A percentile compares a stretch with the other conserved stretches of the same genome.
phyloP scores from a whole-genome alignment of 345 rosid genomes.

The Populus alba region DNA sequence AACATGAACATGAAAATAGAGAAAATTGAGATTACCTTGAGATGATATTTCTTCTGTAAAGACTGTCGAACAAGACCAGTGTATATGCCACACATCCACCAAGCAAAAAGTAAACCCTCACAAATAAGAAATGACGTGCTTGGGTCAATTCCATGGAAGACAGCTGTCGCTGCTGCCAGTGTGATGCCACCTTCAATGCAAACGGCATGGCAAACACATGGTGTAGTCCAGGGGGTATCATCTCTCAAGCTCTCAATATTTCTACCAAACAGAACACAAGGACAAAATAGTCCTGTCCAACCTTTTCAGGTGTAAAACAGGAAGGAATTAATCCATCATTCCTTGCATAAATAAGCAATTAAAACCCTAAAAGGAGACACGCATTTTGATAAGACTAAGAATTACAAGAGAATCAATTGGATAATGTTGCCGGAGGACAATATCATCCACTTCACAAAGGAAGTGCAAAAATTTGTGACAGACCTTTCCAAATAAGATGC shows the following conservation, averaged over 20 bases:
- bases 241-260: constrained; percentile 75
- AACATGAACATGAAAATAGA: not conserved
- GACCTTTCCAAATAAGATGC: not conserved
- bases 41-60: constrained; percentile 86
- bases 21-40: constrained; percentile 49
- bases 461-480: not conserved
- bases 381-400: not conserved
- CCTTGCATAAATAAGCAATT: not conserved
- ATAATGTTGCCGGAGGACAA: not conserved
- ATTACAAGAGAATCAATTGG: not conserved
- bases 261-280: constrained; percentile 87
- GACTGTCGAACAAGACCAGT: constrained; percentile 78
- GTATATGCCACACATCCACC: constrained; percentile 99
- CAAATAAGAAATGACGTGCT: constrained; percentile 70
- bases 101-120: constrained; percentile 86
- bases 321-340: not conserved
- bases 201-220: constrained; percentile 79
- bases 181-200: constrained; percentile 88
- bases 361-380: not conserved
- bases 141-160: constrained; percentile 73
- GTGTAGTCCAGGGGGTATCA: constrained; percentile 73
- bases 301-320: constrained; percentile 35
- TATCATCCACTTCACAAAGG: not conserved
- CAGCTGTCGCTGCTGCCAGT: constrained; percentile 58
- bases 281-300: constrained; percentile 86